phyloP scores from a whole-genome alignment of 2,329 filamentous ascomycete genomes.

The Tothia fuscella region DNA sequence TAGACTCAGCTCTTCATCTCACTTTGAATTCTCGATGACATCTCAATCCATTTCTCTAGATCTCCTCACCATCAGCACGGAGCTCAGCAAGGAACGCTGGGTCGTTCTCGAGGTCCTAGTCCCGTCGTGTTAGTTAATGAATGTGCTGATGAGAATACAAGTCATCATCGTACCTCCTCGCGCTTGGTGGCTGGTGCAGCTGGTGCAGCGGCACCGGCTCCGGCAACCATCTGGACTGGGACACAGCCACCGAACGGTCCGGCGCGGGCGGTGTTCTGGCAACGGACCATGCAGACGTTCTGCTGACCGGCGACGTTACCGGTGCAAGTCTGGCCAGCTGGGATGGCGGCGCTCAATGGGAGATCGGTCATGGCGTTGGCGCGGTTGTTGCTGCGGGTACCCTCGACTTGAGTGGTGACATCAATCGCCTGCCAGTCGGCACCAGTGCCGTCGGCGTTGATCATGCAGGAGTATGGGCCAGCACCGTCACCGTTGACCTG shows the following conservation, averaged over 20 bases:
- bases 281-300: conserved; percentile 51
- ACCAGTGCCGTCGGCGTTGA: conserved; percentile 49
- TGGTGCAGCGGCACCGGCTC: neutral
- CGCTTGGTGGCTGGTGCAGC: conserved; percentile 5
- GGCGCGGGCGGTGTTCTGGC: conserved; percentile 47
- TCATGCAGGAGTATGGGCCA: conserved; percentile 54
- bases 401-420: conserved; percentile 43
- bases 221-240: conserved; percentile 36
- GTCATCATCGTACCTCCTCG: too few relatives aligned
- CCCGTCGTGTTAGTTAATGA: too few relatives aligned
- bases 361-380: conserved; percentile 12
- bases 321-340: conserved; percentile 43
- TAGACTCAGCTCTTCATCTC: too few relatives aligned
- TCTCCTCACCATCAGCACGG: too few relatives aligned
- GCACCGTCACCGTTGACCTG: conserved; percentile 57
- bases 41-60: too few relatives aligned
- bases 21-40: too few relatives aligned
- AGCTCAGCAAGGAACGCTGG: too few relatives aligned
- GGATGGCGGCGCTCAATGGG: conserved; percentile 47
- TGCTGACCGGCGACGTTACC: conserved; percentile 47
- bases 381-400: conserved; percentile 36
- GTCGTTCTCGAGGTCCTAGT: too few relatives aligned
- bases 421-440: conserved; percentile 40
- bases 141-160: too few relatives aligned
- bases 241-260: conserved; percentile 49